Evolutionary conservation across 2,329 filamentous ascomycete species (phyloP).

Genomic region (Botryotinia globosa): DNA sequence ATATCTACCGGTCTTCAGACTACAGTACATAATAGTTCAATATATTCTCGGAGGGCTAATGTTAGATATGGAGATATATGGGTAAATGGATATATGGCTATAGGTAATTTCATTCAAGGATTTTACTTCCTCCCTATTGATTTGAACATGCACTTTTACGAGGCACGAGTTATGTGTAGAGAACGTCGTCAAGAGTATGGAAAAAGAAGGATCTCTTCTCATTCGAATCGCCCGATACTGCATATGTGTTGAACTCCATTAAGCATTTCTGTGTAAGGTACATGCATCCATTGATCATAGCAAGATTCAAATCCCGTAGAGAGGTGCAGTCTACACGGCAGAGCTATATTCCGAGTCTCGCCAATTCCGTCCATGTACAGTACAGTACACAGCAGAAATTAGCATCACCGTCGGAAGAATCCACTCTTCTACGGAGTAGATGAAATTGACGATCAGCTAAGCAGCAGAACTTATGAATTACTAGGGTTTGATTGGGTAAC

Average conservation of each 20-base stretch:
- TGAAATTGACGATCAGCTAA: conserved; percentile 4
- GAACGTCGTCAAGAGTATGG: neutral
- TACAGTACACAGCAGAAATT: neutral
- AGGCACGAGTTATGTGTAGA: neutral
- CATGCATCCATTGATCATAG: neutral
- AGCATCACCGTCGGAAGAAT: neutral
- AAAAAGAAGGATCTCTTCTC: neutral
- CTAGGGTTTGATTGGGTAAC: conserved; percentile 8
- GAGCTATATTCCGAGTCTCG: neutral
- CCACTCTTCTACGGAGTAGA: neutral
- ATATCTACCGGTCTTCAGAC: neutral
- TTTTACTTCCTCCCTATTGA: neutral
- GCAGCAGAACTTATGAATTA: conserved; percentile 7
- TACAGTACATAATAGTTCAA: conserved; percentile 7
- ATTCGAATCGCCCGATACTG: neutral
- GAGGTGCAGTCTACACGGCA: neutral
- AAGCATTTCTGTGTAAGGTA: neutral
- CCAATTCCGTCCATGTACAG: neutral
- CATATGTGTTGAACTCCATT: neutral
- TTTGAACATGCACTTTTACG: neutral
- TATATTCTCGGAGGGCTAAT: conserved; percentile 1
- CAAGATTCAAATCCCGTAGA: neutral
- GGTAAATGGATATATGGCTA: conserved; percentile 1
- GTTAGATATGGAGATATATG: conserved; percentile 2
- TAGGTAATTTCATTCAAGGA: neutral